Conservation (phyloP, 257 asterid species). For the Vinca minor region DNA sequence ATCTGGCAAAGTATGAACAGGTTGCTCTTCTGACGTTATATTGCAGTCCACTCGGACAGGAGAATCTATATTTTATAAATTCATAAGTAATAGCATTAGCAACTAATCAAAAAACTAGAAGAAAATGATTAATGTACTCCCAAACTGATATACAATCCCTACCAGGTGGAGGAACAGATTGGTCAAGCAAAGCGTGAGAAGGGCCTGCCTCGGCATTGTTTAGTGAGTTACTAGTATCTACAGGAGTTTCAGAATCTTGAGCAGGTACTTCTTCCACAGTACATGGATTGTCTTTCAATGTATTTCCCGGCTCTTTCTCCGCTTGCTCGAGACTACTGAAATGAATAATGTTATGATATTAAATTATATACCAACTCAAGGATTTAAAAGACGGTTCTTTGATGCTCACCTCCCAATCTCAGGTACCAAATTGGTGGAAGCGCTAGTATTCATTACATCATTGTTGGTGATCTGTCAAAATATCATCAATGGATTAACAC, state of each 20-base stretch:
- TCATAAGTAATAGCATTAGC: slow-evolving; percentile 2
- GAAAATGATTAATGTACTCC: background rate
- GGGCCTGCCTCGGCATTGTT: slow-evolving; percentile 8
- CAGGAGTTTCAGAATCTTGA: slow-evolving; percentile 21
- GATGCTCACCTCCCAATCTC: slow-evolving; percentile 30
- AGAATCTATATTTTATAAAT: slow-evolving; percentile 28
- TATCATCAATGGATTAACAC: slow-evolving; percentile 19
- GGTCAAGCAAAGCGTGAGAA: slow-evolving; percentile 21
- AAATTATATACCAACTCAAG: background rate
- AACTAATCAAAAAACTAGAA: background rate
- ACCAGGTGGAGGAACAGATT: slow-evolving; percentile 37
- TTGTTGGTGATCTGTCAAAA: slow-evolving; percentile 26
- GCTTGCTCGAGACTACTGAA: slow-evolving; percentile 25
- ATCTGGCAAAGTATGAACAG: slow-evolving; percentile 5
- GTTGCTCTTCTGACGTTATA: too few relatives aligned
- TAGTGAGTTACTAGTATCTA: slow-evolving; percentile 14
- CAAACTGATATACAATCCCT: slow-evolving; percentile 14
- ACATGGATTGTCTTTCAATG: slow-evolving; percentile 15
- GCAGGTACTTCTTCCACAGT: slow-evolving; percentile 11
- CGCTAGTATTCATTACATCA: slow-evolving; percentile 19
- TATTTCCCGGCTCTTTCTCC: slow-evolving; percentile 16
- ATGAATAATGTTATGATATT: background rate
- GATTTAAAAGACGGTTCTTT: background rate
- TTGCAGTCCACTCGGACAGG: slow-evolving; percentile 34
- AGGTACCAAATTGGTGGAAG: slow-evolving; percentile 26